Evolutionary conservation across 352 stramenopile genomes (phyloP).

Genomic region (Phytophthora chlamydospora): DNA sequence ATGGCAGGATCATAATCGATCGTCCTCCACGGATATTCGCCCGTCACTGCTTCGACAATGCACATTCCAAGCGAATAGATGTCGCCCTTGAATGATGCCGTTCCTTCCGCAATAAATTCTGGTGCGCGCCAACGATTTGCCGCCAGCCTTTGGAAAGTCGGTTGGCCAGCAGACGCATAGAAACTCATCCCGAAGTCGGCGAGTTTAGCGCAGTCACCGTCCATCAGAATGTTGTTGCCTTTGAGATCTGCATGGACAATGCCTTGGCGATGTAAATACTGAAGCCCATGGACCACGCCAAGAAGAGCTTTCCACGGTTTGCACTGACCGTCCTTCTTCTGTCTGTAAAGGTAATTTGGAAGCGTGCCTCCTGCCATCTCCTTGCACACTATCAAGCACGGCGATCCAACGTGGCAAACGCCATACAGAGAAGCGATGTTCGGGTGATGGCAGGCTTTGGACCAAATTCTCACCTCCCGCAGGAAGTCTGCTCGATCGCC

Average conservation of each 20-base stretch:
- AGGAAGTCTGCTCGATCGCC: constrained; percentile 1
- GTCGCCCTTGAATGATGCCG: constrained; percentile 11
- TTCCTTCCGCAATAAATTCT: constrained; percentile 4
- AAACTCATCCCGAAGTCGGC: constrained; percentile 20
- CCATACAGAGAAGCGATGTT: constrained; percentile 14
- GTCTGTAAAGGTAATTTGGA: constrained; percentile 1
- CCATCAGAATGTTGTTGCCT: constrained; percentile 15
- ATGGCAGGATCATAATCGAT: background rate
- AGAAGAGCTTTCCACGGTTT: constrained; percentile 6
- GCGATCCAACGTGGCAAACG: constrained; percentile 5
- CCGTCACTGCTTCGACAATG: constrained; percentile 11
- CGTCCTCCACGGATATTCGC: constrained; percentile 2
- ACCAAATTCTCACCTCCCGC: constrained; percentile 14
- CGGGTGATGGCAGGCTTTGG: constrained; percentile 2
- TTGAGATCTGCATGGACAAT: constrained; percentile 15
- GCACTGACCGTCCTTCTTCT: background rate
- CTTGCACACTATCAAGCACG: constrained; percentile 17
- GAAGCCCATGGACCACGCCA: constrained; percentile 8
- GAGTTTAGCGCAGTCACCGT: constrained; percentile 7
- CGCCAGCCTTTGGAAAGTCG: constrained; percentile 4
- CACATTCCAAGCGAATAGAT: constrained; percentile 14
- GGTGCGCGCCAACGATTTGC: constrained; percentile 11
- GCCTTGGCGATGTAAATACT: constrained; percentile 8
- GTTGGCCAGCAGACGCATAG: background rate
- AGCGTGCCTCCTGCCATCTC: constrained; percentile 4